These are phyloP conservation scores for Trametes cingulata DNA, from an alignment of 768 basidiomycete species.

Conservation along the genomic window DNA sequence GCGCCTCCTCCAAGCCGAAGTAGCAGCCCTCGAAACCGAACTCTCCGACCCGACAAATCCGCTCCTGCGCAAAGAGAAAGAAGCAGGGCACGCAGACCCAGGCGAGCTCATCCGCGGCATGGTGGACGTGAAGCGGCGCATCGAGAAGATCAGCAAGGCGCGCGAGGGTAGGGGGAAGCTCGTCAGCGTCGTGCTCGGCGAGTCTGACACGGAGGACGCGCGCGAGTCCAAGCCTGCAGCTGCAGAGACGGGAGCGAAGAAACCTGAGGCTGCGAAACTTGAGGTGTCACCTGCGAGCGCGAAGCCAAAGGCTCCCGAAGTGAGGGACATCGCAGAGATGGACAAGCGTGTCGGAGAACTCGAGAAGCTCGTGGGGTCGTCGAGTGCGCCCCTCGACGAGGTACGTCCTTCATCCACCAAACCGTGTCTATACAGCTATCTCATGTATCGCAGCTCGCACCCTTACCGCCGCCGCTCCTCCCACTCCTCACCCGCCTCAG, in stretches of 20 bases:
- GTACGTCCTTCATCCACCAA: constrained; percentile 41
- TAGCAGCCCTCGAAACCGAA: constrained; percentile 77
- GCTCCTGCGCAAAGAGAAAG: constrained; percentile 56
- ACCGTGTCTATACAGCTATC: not conserved
- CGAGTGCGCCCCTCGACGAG: constrained; percentile 79
- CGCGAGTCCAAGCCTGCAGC: not conserved
- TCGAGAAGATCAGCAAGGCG: constrained; percentile 66
- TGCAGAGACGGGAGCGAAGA: not conserved
- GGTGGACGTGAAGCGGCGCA: constrained; percentile 68
- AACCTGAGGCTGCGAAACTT: constrained; percentile 29
- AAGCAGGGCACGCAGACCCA: constrained; percentile 64
- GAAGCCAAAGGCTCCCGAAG: constrained; percentile 29
- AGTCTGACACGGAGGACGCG: constrained; percentile 26
- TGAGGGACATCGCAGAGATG: constrained; percentile 64
- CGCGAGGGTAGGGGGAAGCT: constrained; percentile 67
- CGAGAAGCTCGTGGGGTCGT: constrained; percentile 81
- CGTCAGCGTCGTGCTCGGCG: constrained; percentile 55
- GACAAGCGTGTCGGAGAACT: constrained; percentile 84
- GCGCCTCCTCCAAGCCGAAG: constrained; percentile 71
- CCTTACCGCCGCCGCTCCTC: constrained; percentile 78
- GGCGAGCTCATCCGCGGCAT: constrained; percentile 76
- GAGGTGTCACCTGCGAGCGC: not conserved
- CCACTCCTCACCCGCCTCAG: constrained; percentile 81
- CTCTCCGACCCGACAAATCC: constrained; percentile 82
- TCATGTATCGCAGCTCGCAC: constrained; percentile 50